Conservation (phyloP, 2,329 filamentous ascomycete species). For the Xylaria sp. region DNA sequence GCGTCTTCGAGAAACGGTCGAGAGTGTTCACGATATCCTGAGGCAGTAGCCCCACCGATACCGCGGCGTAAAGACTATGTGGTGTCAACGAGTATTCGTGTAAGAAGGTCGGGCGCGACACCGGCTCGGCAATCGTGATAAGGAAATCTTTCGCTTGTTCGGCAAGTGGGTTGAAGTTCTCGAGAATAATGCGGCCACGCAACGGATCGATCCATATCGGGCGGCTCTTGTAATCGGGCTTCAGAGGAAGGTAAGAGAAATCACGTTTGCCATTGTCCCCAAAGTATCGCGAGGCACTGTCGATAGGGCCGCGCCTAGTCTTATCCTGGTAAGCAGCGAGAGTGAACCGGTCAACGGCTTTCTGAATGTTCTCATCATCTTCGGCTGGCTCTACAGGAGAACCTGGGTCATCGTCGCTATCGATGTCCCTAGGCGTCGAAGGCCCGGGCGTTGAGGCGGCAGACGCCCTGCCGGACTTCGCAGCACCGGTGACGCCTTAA, state of each 20-base stretch:
- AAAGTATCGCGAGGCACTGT: conserved; percentile 59
- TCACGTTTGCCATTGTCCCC: conserved; percentile 65
- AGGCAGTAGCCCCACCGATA: conserved; percentile 91
- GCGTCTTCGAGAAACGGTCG: conserved; percentile 88
- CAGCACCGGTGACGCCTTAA: conserved; percentile 57
- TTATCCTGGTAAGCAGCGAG: conserved; percentile 63
- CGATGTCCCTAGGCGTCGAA: conserved; percentile 68
- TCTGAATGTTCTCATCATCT: conserved; percentile 65
- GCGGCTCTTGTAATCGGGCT: conserved; percentile 87
- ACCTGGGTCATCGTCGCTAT: conserved; percentile 59
- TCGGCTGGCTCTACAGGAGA: conserved; percentile 58
- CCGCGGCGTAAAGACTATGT: conserved; percentile 93
- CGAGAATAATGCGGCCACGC: conserved; percentile 87
- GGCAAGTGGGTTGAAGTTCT: conserved; percentile 91
- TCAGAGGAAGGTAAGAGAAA: conserved; percentile 84
- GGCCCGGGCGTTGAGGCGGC: conserved; percentile 70
- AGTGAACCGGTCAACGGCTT: conserved; percentile 70
- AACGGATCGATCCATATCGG: conserved; percentile 94
- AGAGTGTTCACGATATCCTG: conserved; percentile 90
- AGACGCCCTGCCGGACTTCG: conserved; percentile 68
- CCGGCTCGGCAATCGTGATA: conserved; percentile 93
- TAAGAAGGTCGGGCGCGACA: conserved; percentile 88
- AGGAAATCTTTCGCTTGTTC: conserved; percentile 92
- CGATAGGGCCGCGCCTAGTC: conserved; percentile 53
- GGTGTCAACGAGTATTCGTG: conserved; percentile 94